These are phyloP conservation scores for Fraxinus latifolia DNA, from an alignment of 305 asterid species.

Conservation along the genomic window DNA sequence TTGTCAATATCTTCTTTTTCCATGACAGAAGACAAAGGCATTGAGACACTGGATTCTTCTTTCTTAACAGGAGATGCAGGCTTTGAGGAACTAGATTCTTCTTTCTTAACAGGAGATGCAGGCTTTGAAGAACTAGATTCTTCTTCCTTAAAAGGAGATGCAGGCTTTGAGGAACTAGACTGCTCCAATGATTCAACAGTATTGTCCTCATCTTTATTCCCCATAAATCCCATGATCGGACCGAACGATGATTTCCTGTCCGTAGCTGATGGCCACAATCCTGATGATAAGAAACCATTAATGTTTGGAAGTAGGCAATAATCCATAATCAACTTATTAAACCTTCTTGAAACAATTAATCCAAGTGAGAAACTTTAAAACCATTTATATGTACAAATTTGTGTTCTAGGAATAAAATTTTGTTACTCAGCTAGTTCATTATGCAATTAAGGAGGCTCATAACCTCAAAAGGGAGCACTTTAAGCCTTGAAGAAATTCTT, in stretches of 20 bases:
- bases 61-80: slow-evolving; percentile 34
- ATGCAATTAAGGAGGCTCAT: neutral
- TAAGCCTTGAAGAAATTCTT: neutral
- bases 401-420: neutral
- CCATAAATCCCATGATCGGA: slow-evolving; percentile 67
- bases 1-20: slow-evolving; percentile 26
- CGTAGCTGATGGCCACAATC: slow-evolving; percentile 54
- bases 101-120: slow-evolving; percentile 37
- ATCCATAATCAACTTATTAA: slow-evolving; percentile 14
- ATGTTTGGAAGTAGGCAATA: neutral
- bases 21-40: slow-evolving; percentile 30
- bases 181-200: slow-evolving; percentile 36
- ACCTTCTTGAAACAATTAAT: slow-evolving; percentile 8
- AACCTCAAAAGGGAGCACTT: neutral
- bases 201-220: slow-evolving; percentile 52
- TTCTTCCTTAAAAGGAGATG: slow-evolving; percentile 39
- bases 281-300: slow-evolving; percentile 38
- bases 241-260: slow-evolving; percentile 59
- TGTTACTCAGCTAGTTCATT: neutral
- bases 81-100: slow-evolving; percentile 31
- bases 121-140: slow-evolving; percentile 31
- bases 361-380: neutral
- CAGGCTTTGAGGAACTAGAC: slow-evolving; percentile 28
- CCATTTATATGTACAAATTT: neutral
- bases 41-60: slow-evolving; percentile 32